Conservation (phyloP, 139 green algal genomes). For the Ettlia oleoabundans region DNA sequence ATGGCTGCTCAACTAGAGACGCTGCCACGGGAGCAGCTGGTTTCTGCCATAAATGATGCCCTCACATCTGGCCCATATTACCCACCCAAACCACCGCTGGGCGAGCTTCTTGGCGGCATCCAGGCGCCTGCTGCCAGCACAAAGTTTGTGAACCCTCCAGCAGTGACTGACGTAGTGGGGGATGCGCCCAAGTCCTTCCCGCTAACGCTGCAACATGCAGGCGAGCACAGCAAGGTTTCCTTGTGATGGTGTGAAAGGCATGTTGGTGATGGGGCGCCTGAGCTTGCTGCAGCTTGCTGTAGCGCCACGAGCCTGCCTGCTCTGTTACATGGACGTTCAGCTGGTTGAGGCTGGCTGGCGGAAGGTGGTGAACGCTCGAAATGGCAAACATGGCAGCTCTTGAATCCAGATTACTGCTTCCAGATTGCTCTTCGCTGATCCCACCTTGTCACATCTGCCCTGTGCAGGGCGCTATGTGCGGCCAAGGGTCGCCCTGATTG, state of each 20-base stretch:
- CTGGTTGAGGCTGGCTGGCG: too few species aligned
- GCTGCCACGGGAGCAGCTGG: conserved; percentile 21
- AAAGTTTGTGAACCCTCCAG: conserved; percentile 50
- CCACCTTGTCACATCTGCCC: not conserved
- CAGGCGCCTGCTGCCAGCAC: not conserved
- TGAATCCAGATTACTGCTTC: too few species aligned
- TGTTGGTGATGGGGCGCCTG: too few species aligned
- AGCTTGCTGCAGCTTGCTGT: too few species aligned
- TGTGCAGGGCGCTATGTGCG: conserved; percentile 65
- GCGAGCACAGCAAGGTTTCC: conserved; percentile 5
- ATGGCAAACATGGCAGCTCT: too few species aligned
- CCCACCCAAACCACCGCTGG: not conserved
- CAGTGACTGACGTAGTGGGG: conserved; percentile 53
- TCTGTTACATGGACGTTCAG: too few species aligned
- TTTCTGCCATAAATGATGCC: conserved; percentile 44
- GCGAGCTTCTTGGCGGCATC: conserved; percentile 22
- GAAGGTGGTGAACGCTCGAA: too few species aligned
- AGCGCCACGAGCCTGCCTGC: too few species aligned
- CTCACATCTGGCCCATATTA: conserved; percentile 1
- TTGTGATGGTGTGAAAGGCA: not conserved
- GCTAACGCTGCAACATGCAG: conserved; percentile 65
- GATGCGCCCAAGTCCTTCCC: conserved; percentile 69
- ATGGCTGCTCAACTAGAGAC: conserved; percentile 65
- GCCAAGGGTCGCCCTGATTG: conserved; percentile 78
- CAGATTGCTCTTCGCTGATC: too few species aligned